phyloP scores from a whole-genome alignment of 768 basidiomycete genomes.

The Amanita exitialis region DNA sequence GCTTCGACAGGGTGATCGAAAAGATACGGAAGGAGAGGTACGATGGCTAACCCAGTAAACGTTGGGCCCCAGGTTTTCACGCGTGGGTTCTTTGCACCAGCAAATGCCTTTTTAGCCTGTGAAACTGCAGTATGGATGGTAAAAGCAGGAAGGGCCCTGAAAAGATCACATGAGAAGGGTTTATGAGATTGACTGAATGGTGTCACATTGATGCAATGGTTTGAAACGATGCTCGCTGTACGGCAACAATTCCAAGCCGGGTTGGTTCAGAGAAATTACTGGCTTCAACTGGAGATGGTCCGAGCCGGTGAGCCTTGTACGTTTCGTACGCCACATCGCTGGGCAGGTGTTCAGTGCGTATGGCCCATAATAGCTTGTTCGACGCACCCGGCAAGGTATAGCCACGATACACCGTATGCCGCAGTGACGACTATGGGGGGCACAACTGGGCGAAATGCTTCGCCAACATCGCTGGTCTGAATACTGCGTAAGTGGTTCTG shows the following conservation, averaged over 20 bases:
- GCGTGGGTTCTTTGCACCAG: conserved; percentile 43
- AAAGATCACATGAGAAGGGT: conserved; percentile 7
- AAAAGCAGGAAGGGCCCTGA: conserved; percentile 72
- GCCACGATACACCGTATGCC: conserved; percentile 76
- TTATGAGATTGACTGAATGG: not conserved
- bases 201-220: conserved; percentile 2
- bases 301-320: conserved; percentile 63
- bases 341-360: conserved; percentile 2
- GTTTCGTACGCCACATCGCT: conserved; percentile 75
- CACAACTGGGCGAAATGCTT: conserved; percentile 75
- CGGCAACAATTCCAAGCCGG: conserved; percentile 58
- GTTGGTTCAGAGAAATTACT: conserved; percentile 61
- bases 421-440: conserved; percentile 62
- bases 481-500: conserved; percentile 8
- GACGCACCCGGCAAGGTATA: conserved; percentile 53
- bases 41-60: conserved; percentile 58
- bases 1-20: conserved; percentile 77
- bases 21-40: conserved; percentile 65
- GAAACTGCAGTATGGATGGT: conserved; percentile 80
- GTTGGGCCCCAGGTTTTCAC: conserved; percentile 72
- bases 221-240: conserved; percentile 72
- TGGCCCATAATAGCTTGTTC: conserved; percentile 2
- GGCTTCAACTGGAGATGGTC: conserved; percentile 59
- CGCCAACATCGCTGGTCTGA: conserved; percentile 75
- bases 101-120: conserved; percentile 61